These are phyloP conservation scores for Arabis hirsuta DNA, from an alignment of 345 rosid genomes.

Conservation along the genomic window DNA sequence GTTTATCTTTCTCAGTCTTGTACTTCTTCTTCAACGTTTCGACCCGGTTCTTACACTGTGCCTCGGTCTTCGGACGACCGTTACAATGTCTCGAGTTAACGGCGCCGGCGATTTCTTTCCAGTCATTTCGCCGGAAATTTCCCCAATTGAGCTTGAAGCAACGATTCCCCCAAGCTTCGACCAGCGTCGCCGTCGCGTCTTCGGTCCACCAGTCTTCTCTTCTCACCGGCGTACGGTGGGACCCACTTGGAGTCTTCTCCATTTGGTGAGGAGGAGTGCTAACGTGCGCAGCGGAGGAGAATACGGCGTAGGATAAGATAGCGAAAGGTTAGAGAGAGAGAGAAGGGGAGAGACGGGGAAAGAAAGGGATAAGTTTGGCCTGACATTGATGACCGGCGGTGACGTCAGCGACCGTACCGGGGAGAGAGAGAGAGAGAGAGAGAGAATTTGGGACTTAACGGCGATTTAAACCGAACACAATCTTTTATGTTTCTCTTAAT, in stretches of 20 bases:
- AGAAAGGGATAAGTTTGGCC: conserved; percentile 1
- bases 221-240: conserved; percentile 46
- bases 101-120: conserved; percentile 77
- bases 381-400: conserved; percentile 53
- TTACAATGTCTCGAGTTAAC: conserved; percentile 59
- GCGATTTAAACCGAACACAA: conserved; percentile 12
- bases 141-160: conserved; percentile 75
- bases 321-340: neutral
- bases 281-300: conserved; percentile 34
- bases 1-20: conserved; percentile 56
- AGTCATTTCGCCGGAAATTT: conserved; percentile 78
- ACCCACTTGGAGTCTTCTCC: conserved; percentile 28
- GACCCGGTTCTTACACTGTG: conserved; percentile 77
- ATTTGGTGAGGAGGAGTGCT: conserved; percentile 32
- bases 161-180: conserved; percentile 89
- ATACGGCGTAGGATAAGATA: conserved; percentile 33
- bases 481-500: too few species aligned
- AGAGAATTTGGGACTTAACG: neutral
- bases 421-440: too few species aligned
- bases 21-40: conserved; percentile 76
- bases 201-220: conserved; percentile 98
- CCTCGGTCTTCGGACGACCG: conserved; percentile 60
- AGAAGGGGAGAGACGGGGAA: conserved; percentile 22
- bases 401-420: conserved; percentile 50
- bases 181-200: conserved; percentile 69